Evolutionary conservation across 2,329 filamentous ascomycete species (phyloP).

Genomic region (Tolypocladium endophyticum): DNA sequence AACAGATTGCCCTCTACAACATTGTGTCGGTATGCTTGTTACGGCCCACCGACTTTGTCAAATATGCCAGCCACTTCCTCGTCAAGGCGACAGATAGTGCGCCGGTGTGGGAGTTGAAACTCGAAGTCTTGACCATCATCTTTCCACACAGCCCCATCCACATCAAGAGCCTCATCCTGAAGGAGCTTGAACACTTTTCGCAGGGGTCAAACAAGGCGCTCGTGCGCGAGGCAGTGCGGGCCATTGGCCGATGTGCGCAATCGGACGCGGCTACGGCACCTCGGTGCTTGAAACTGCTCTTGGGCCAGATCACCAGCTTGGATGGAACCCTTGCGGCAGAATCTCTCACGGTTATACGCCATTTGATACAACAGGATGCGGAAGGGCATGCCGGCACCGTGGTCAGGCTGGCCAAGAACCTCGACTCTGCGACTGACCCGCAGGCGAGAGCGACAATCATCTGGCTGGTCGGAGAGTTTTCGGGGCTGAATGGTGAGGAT

Average conservation of each 20-base stretch:
- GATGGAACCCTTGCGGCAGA: slow-evolving; percentile 86
- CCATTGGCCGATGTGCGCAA: slow-evolving; percentile 89
- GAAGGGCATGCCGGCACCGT: slow-evolving; percentile 74
- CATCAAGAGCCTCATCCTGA: slow-evolving; percentile 76
- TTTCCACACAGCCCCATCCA: slow-evolving; percentile 72
- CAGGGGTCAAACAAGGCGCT: slow-evolving; percentile 62
- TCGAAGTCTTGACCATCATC: slow-evolving; percentile 82
- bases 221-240: slow-evolving; percentile 80
- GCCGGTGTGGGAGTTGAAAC: slow-evolving; percentile 80
- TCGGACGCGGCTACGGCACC: slow-evolving; percentile 59
- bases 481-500: slow-evolving; percentile 66
- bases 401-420: slow-evolving; percentile 77
- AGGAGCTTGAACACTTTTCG: slow-evolving; percentile 89
- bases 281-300: slow-evolving; percentile 70
- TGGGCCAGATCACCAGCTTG: slow-evolving; percentile 79
- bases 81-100: slow-evolving; percentile 69
- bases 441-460: slow-evolving; percentile 89
- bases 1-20: slow-evolving; percentile 85
- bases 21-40: slow-evolving; percentile 84
- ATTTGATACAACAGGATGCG: slow-evolving; percentile 88
- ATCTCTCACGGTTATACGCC: slow-evolving; percentile 86
- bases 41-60: slow-evolving; percentile 70
- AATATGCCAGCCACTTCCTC: slow-evolving; percentile 82
- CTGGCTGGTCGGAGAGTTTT: slow-evolving; percentile 94
- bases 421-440: slow-evolving; percentile 79